Evolutionary conservation across 371 early-diverging fungal genomes (phyloP), one percentile per base, ranked within the genome.

Genomic region (Mucor lusitanicus): DNA sequence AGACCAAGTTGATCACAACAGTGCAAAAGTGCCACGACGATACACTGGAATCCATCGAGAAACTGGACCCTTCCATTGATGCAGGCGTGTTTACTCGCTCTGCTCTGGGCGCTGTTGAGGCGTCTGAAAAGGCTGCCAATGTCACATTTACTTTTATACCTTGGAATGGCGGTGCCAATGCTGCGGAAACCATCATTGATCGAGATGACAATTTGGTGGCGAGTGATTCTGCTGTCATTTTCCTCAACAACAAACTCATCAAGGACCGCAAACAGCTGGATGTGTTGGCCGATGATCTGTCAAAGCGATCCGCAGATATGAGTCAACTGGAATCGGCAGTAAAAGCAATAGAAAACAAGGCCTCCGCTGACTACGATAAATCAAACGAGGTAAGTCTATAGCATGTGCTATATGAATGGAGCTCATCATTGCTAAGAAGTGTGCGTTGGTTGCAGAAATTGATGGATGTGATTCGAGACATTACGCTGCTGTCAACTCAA

Each of bases 191-290:
- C n/a, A 73, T 76, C 15, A 77, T 81, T 58, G 83, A 83, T 53
- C 68, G 77, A 42, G 89, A 82, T 61, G 79, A 56, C 27, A 54
- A 76, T 33, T 64, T 91, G 23, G 83, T 84, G 0, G 63, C 76
- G 17, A 89, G 87, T 63, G 88, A 89, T 9, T 64, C 83, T 21
- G 79, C 85, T 2, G 72, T 74, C 2, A 85, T 88, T 7, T 90
- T 85, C 53, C 71, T 92, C 66, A 87, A 79, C 56, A 92, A 92
- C 70, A 86, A 85, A 33, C 70, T 88, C 13, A 70, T 85, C 63
- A 92, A 91, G 69, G 64, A 85, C 60, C 72, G 80, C 33, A 77
- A 78, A 30, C 78, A 78, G 30, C 71, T 87, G 9, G 76, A 80
- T 23, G 64, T 76, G 33, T 12, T 86, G 12, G 79, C 67, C 3